phyloP scores from a whole-genome alignment of 2,329 filamentous ascomycete genomes.

The Aulographum hederae region DNA sequence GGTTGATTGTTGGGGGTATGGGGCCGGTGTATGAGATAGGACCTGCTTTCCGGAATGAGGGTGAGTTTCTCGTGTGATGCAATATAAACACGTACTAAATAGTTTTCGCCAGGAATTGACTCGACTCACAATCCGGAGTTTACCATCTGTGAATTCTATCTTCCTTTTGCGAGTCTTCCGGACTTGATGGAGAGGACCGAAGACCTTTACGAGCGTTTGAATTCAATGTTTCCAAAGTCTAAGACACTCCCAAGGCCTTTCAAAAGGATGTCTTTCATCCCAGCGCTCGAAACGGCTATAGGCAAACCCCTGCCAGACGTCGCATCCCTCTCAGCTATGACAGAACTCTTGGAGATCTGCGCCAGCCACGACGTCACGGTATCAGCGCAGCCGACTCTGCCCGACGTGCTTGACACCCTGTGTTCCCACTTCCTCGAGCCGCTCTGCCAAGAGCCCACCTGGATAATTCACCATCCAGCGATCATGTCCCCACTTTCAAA shows the following conservation, averaged over 20 bases:
- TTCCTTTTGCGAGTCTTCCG: constrained; percentile 59
- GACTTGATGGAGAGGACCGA: constrained; percentile 64
- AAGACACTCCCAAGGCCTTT: not conserved
- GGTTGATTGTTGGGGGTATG: constrained; percentile 74
- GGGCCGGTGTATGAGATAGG: constrained; percentile 88
- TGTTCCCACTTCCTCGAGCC: constrained; percentile 63
- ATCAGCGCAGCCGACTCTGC: constrained; percentile 37
- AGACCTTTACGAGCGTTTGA: constrained; percentile 25
- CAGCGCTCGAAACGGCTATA: constrained; percentile 53
- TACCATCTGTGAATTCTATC: constrained; percentile 94
- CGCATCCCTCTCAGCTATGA: constrained; percentile 31
- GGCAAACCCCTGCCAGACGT: constrained; percentile 35
- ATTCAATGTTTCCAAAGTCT: not conserved
- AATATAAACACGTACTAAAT: not conserved
- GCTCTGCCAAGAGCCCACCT: constrained; percentile 52
- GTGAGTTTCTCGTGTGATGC: constrained; percentile 26
- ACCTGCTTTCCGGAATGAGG: constrained; percentile 82
- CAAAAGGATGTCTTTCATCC: constrained; percentile 26
- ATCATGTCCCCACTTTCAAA: constrained; percentile 86
- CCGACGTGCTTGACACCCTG: constrained; percentile 66
- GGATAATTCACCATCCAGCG: constrained; percentile 78
- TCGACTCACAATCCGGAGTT: constrained; percentile 93
- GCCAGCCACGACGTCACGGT: constrained; percentile 25
- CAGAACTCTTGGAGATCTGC: constrained; percentile 38
- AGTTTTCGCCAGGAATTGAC: constrained; percentile 38